Conservation (phyloP, 352 stramenopile genomes). For the Aphanomyces euteiches region DNA sequence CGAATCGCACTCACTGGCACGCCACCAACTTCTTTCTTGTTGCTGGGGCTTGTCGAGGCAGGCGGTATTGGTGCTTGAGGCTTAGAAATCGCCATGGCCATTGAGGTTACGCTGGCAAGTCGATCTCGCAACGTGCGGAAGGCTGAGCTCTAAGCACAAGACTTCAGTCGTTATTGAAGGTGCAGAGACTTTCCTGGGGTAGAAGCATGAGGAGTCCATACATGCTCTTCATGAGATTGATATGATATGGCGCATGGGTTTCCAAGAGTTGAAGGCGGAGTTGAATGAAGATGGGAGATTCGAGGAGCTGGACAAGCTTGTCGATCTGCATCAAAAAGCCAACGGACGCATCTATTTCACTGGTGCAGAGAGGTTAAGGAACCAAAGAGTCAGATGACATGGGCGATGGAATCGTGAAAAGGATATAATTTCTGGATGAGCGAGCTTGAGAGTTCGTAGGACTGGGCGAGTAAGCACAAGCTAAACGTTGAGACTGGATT, state of each 20-base stretch:
- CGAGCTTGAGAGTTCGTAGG: conserved; percentile 95
- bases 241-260: conserved; percentile 92
- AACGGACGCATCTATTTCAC: conserved; percentile 95
- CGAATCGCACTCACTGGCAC: neutral
- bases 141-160: conserved; percentile 46
- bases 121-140: conserved; percentile 81
- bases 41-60: conserved; percentile 6
- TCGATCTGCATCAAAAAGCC: conserved; percentile 99
- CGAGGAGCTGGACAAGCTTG: conserved; percentile 98
- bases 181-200: conserved; percentile 65
- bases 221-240: conserved; percentile 94
- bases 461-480: conserved; percentile 96
- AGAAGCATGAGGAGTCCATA: conserved; percentile 98
- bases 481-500: conserved; percentile 97
- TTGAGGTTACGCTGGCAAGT: conserved; percentile 81
- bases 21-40: conserved; percentile 29
- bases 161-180: neutral
- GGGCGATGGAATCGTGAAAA: conserved; percentile 30
- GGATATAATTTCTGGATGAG: conserved; percentile 95
- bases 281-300: conserved; percentile 99
- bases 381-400: conserved; percentile 21
- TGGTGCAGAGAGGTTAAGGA: conserved; percentile 48
- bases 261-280: conserved; percentile 98
- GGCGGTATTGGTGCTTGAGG: conserved; percentile 51
- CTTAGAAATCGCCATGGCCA: conserved; percentile 76